Percentiles rank a stretch among this genome's conserved stretches.
Conservation (phyloP, 1,284 basidiomycete species). For the Tilletia setariae region DNA sequence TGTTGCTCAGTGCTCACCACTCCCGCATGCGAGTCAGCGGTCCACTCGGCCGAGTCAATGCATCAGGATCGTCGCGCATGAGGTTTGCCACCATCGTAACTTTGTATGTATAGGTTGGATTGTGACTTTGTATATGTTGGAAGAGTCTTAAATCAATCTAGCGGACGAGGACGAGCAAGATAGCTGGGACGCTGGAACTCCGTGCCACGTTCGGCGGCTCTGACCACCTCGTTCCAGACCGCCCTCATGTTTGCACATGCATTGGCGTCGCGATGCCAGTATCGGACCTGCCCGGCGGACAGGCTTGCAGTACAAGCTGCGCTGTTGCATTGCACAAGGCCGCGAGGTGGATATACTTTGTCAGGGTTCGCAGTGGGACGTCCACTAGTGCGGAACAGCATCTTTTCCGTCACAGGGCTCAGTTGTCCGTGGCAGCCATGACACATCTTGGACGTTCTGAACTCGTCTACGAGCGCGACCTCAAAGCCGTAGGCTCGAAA, state of each 20-base stretch:
- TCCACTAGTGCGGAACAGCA: not conserved
- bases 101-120: no score
- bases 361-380: not conserved
- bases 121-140: no score
- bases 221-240: not conserved
- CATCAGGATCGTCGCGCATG: no score
- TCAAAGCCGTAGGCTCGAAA: not conserved
- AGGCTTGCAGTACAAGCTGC: not conserved
- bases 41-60: no score
- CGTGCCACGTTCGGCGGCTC: not conserved
- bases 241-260: not conserved
- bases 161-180: no score
- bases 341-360: not conserved
- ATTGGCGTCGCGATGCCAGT: not conserved
- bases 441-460: not conserved
- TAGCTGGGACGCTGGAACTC: not conserved
- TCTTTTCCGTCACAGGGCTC: no score
- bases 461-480: not conserved
- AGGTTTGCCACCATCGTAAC: no score
- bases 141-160: no score
- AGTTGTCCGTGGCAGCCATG: no score
- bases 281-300: not conserved
- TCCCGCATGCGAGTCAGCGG: no score
- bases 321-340: not conserved
- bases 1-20: no score